These are phyloP conservation scores for Akanthomyces muscarius DNA, from an alignment of 2,329 filamentous ascomycete genomes.

Conservation along the genomic window DNA sequence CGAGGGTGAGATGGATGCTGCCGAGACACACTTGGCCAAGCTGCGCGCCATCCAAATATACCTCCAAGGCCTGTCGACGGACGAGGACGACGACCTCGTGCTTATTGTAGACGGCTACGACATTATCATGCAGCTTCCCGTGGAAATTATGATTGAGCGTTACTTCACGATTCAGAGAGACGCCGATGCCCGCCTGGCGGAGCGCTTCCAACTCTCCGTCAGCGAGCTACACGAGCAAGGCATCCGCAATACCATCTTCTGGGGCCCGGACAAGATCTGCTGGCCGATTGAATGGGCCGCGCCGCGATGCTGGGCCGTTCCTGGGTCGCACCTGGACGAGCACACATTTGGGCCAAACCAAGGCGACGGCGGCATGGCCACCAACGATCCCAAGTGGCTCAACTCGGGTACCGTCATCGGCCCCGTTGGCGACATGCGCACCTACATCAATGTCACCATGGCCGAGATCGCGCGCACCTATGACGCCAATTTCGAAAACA, in stretches of 20 bases:
- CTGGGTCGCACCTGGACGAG: conserved; percentile 30
- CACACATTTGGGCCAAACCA: conserved; percentile 35
- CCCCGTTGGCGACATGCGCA: conserved; percentile 31
- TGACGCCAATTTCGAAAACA: conserved; percentile 28
- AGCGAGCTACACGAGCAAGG: conserved; percentile 29
- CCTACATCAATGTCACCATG: conserved; percentile 29
- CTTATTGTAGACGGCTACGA: conserved; percentile 62
- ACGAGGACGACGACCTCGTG: conserved; percentile 54
- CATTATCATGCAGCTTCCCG: conserved; percentile 61
- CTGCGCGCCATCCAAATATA: conserved; percentile 35
- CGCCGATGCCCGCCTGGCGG: conserved; percentile 48
- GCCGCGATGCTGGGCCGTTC: conserved; percentile 39
- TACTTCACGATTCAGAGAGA: conserved; percentile 54
- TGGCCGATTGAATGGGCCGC: conserved; percentile 35
- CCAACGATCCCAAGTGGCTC: conserved; percentile 37
- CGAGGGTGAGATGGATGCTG: conserved; percentile 32
- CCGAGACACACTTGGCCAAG: conserved; percentile 37
- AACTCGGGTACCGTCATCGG: conserved; percentile 46
- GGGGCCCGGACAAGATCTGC: conserved; percentile 44
- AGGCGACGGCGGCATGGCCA: conserved; percentile 29
- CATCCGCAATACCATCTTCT: conserved; percentile 38
- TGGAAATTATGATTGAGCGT: conserved; percentile 57
- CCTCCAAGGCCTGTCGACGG: conserved; percentile 26
- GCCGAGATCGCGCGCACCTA: conserved; percentile 32
- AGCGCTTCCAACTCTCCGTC: conserved; percentile 43